Percentiles rank a stretch among this genome's conserved stretches.
Conservation (phyloP, 192 early-diverging fungal genomes). For the Gorgonomyces haynaldii region DNA sequence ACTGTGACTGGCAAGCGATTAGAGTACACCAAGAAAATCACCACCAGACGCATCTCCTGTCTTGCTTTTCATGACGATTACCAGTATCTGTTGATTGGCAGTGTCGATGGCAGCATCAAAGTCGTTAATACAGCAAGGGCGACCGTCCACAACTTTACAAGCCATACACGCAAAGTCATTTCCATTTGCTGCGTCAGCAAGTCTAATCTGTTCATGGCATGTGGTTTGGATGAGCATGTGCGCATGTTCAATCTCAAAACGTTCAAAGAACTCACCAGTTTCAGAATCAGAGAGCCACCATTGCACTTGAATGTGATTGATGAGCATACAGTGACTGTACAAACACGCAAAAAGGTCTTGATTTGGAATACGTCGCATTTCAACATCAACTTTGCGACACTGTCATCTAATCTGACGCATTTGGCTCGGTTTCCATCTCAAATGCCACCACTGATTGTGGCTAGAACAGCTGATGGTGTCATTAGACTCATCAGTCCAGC, state of each 20-base stretch:
- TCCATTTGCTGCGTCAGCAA: constrained; percentile 24
- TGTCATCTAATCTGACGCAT: constrained; percentile 18
- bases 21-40: constrained; percentile 17
- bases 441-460: constrained; percentile 21
- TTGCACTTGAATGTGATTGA: constrained; percentile 28
- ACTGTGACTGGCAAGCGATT: constrained; percentile 9
- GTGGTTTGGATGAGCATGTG: constrained; percentile 30
- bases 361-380: constrained; percentile 39
- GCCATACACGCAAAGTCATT: constrained; percentile 33
- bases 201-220: constrained; percentile 26
- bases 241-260: constrained; percentile 32
- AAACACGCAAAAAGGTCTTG: constrained; percentile 14
- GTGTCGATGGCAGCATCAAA: constrained; percentile 34
- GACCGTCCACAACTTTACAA: constrained; percentile 33
- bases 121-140: constrained; percentile 25
- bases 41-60: constrained; percentile 23
- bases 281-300: constrained; percentile 30
- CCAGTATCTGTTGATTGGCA: constrained; percentile 33
- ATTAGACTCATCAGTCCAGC: constrained; percentile 31
- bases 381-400: constrained; percentile 30
- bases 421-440: constrained; percentile 14
- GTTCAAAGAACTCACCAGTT: constrained; percentile 29
- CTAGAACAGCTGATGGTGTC: constrained; percentile 33
- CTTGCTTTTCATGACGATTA: constrained; percentile 26
- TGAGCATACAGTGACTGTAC: constrained; percentile 24